Base-by-base conservation (phyloP, 2,329 filamentous ascomycete genomes). In the Penicillium sp. region DNA sequence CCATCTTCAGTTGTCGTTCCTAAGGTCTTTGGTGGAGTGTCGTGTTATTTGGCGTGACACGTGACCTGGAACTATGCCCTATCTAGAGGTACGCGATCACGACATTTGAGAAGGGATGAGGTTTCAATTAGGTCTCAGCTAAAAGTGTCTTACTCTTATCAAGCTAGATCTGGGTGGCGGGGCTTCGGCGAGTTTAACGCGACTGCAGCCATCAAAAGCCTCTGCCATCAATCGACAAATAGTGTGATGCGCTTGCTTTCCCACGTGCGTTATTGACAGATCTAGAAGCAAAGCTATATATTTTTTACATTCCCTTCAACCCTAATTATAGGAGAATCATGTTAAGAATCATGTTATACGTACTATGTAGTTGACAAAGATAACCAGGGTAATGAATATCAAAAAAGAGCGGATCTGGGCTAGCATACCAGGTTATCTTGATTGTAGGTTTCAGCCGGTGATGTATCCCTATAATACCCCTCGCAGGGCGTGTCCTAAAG, bases 1-100 rank as follows among this genome's bases (percentile, higher is more conserved):
- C 62, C 65, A 67, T 67, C 47, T 51, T 67, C 57, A 58, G 39
- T 47, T 50, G 59, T 59, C 55, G 42, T 53, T 36, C 36, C 27
- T 23, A 41, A 9, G 51, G 29, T 50, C 15, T 33, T 53, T 43
- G 39, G 61, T 58, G 56, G 61, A 60, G 54, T 49, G 47, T 35
- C 19, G 51, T 42, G 36, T 38, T 48, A 48, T 48, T 38, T 44
- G 12, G 31, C 25, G 4, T 4, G 27, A 12, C 58, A 60, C 55
- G 58, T 60, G 58, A 54, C 23, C 29, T n/a, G 12, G 19, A 33
- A 57, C 49, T 60, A 60, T 60, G 29, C 53, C 53, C 47, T 31
- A 38, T 44, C 25, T 29, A 35, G 39, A 50, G 45, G 13, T 15
- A 44, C 25, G 8, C 1, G 33, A 55, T 55, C 38, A 43, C 47